Evolutionary conservation across 2,329 filamentous ascomycete genomes (phyloP).

Genomic region (Exophiala viscosa): DNA sequence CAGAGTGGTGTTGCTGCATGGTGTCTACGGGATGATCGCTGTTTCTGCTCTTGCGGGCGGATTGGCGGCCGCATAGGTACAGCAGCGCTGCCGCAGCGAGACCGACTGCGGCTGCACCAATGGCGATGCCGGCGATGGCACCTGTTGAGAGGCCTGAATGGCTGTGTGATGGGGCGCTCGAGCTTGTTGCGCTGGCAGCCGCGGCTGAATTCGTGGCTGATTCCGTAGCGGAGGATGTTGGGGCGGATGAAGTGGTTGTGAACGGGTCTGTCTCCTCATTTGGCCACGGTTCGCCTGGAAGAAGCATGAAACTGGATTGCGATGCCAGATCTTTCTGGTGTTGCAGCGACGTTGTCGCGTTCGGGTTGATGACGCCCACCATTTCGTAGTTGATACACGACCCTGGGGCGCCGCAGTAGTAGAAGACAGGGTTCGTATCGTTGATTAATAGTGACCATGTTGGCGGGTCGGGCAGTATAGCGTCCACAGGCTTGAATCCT

Average conservation of each 20-base stretch:
- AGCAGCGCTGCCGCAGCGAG: slow-evolving; percentile 16
- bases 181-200: not conserved
- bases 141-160: slow-evolving; percentile 11
- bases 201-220: not conserved
- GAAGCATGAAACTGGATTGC: slow-evolving; percentile 22
- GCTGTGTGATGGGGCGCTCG: not conserved
- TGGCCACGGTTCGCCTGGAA: slow-evolving; percentile 26
- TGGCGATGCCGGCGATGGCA: slow-evolving; percentile 22
- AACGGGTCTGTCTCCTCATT: slow-evolving; percentile 18
- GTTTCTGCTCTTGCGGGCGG: slow-evolving; percentile 2
- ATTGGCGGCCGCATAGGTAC: slow-evolving; percentile 19
- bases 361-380: slow-evolving; percentile 71
- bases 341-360: slow-evolving; percentile 22
- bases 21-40: not conserved
- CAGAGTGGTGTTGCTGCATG: not conserved
- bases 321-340: slow-evolving; percentile 23
- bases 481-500: slow-evolving; percentile 47
- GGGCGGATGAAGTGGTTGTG: slow-evolving; percentile 6
- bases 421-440: slow-evolving; percentile 62
- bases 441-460: slow-evolving; percentile 50
- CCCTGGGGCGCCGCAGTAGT: slow-evolving; percentile 64
- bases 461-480: slow-evolving; percentile 44
- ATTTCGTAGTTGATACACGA: slow-evolving; percentile 66
- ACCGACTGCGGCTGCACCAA: slow-evolving; percentile 14
- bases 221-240: not conserved